These are phyloP conservation scores for Cryptococcus sp. DNA, from an alignment of 1,284 basidiomycete species.

Conservation along the genomic window DNA sequence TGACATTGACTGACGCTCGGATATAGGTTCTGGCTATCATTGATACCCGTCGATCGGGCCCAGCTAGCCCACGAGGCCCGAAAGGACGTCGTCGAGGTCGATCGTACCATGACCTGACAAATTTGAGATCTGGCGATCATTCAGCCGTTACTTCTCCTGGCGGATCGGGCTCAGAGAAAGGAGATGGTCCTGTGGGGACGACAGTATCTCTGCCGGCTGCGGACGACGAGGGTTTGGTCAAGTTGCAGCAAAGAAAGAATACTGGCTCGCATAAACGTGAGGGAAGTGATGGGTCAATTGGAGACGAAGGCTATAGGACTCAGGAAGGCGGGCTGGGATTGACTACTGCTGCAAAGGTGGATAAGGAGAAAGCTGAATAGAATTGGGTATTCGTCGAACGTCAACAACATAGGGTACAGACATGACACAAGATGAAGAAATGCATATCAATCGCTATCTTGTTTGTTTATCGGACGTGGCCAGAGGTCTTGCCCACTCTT, in stretches of 20 bases:
- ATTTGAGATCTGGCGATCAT: constrained; percentile 6
- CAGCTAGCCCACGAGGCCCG: constrained; percentile 33
- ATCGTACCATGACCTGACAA: constrained; percentile 37
- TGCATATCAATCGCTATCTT: neutral
- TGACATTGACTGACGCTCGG: neutral
- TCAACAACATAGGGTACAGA: neutral
- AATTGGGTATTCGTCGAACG: neutral
- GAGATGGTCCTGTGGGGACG: neutral
- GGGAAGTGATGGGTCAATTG: constrained; percentile 1
- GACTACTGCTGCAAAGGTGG: constrained; percentile 3
- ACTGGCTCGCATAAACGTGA: constrained; percentile 7
- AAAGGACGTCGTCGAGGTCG: constrained; percentile 31
- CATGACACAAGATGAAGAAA: neutral
- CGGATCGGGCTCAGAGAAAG: neutral
- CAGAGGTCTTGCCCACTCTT: no score
- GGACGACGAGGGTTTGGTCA: constrained; percentile 28
- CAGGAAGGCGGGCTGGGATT: constrained; percentile 8
- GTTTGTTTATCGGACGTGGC: no score
- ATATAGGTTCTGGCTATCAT: constrained; percentile 47
- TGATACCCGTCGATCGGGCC: constrained; percentile 35
- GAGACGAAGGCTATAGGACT: neutral
- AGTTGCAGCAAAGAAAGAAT: constrained; percentile 24
- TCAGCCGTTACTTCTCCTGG: constrained; percentile 2
- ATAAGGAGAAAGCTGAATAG: constrained; percentile 13
- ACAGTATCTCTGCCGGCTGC: constrained; percentile 18